Evolutionary conservation across 139 green algal genomes (phyloP), one percentile per base, ranked within the genome.

Genomic region (Chlamydomonas sphaeroides): DNA sequence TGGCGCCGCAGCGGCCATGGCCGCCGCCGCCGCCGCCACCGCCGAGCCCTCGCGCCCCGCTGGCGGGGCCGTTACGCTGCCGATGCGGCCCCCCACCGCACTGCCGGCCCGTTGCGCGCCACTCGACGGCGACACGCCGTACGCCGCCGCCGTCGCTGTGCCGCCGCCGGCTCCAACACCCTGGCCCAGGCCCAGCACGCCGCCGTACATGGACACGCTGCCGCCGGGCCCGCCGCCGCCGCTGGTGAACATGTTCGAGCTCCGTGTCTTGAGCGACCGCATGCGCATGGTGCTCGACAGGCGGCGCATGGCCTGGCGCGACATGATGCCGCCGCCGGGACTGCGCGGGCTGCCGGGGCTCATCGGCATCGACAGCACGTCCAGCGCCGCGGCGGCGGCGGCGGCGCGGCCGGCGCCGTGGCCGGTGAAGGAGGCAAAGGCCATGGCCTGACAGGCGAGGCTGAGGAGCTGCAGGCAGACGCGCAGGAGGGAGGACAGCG

Each of bases 251-350:
- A 82, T 72, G 75, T 62, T 82, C 56, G 32, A 10, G 75, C 75
- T 82, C 33, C 75, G 61, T 0, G 75, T 72, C 42, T 51, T 63
- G 25, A 82, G 42, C 65, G 48, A 68, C 2, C 77, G 77, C 65
- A 84, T 84, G 35, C 77, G 77, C 33, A 75, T 61, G 77, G 77
- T 84, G 65, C 65, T 76, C 65, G 33, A 68, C 5, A 84, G 63
- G 3, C 77, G 65, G 33, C 77, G 77, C 65, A 84, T 84, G 26
- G 63, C 75, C 63, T 82, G 75, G 26, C 75, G 75, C 0, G 75
- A 82, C 41, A 82, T 41, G 42, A 82, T 41, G 61, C 73, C 39
- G 59, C 56, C 59, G 39, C 61, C 62, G 33, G 75, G 75, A 62
- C 75, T 82, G 23, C 75, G 75, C 5, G 75, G 75, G 62, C 62